Conservation (phyloP, 257 asterid species). For the Gentiana straminea region DNA sequence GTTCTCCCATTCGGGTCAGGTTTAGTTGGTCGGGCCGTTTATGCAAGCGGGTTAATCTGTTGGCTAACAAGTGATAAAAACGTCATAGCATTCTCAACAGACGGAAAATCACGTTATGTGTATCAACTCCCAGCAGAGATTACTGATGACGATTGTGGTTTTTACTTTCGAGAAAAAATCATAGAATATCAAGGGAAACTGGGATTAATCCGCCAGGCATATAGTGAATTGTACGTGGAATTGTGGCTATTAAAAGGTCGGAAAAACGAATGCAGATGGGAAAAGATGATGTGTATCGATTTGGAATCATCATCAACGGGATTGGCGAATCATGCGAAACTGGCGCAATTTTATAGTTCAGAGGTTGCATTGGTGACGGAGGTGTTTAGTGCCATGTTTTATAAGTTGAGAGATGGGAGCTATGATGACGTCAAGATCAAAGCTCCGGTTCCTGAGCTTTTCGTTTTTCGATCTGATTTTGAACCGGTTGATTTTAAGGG, state of each 20-base stretch:
- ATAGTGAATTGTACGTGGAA: not conserved
- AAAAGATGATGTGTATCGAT: not conserved
- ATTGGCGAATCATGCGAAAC: too few species aligned
- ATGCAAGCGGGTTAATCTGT: conserved; percentile 2
- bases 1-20: not conserved
- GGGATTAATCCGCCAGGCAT: not conserved
- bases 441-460: not conserved
- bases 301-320: too few species aligned
- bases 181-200: conserved; percentile 1
- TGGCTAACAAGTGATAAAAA: not conserved
- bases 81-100: not conserved
- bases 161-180: not conserved
- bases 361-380: not conserved
- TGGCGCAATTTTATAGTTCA: not conserved
- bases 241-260: not conserved
- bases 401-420: not conserved
- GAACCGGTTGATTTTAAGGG: not conserved
- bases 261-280: not conserved
- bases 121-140: not conserved
- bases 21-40: not conserved
- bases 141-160: too few species aligned
- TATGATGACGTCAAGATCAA: not conserved
- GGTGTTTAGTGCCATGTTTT: not conserved
- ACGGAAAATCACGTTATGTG: not conserved
- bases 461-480: conserved; percentile 2